A percentile compares a stretch with the other conserved stretches of the same genome.
Evolutionary conservation across 805 yeast genomes (phyloP).

Genomic region (Saccharomyces jurei): DNA sequence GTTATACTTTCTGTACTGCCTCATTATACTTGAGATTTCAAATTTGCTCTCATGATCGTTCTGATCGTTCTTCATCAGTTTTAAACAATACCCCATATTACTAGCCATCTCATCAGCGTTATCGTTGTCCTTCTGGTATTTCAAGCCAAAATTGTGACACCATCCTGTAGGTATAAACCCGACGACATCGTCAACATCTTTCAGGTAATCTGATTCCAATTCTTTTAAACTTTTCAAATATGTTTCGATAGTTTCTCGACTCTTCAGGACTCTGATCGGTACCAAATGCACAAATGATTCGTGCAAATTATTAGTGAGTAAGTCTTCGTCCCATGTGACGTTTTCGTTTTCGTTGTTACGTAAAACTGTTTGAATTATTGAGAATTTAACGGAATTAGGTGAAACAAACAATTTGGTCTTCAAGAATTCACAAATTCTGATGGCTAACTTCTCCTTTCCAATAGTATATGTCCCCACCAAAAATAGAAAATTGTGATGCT

Average conservation of each 20-base stretch:
- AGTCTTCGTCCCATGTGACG: conserved; percentile 7
- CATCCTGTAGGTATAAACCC: conserved; percentile 89
- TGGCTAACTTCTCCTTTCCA: conserved; percentile 84
- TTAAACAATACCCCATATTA: conserved; percentile 11
- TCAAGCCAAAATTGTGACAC: conserved; percentile 43
- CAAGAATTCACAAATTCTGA: conserved; percentile 47
- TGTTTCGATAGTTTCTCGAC: conserved; percentile 26
- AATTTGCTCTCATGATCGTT: conserved; percentile 5
- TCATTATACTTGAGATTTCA: conserved; percentile 16
- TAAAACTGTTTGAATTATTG: conserved; percentile 21
- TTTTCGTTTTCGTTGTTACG: not conserved
- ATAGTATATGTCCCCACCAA: conserved; percentile 83
- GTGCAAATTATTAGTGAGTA: not conserved
- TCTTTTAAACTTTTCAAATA: conserved; percentile 13
- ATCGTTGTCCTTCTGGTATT: conserved; percentile 7
- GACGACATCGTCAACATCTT: conserved; percentile 35
- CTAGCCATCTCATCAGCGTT: conserved; percentile 6
- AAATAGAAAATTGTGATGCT: conserved; percentile 11
- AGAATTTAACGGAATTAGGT: conserved; percentile 34
- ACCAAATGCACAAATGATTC: conserved; percentile 53
- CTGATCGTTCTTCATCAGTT: conserved; percentile 8
- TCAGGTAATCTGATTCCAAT: conserved; percentile 5
- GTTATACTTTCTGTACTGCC: conserved; percentile 29
- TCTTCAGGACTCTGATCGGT: conserved; percentile 50
- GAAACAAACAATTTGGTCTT: conserved; percentile 43